Conservation (phyloP, 2,329 filamentous ascomycete species). For the Epichloe uncinata region DNA sequence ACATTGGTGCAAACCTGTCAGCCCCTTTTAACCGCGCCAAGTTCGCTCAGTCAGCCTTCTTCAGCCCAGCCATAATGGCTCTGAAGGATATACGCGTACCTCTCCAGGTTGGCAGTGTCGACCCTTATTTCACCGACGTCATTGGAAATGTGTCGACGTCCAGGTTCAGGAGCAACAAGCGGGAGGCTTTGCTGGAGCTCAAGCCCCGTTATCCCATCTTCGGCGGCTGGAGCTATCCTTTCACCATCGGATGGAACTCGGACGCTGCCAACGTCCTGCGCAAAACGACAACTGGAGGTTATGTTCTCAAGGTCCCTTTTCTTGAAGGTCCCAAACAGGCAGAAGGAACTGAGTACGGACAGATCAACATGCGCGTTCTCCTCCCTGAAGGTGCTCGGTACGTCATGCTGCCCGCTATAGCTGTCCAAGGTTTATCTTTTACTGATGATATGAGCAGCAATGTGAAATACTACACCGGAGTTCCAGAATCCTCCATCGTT, state of each 20-base stretch:
- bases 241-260: slow-evolving; percentile 91
- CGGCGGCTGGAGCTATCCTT: slow-evolving; percentile 96
- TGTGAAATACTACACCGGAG: slow-evolving; percentile 59
- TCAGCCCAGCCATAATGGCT: slow-evolving; percentile 63
- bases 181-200: slow-evolving; percentile 74
- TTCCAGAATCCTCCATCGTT: slow-evolving; percentile 51
- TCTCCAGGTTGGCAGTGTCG: slow-evolving; percentile 63
- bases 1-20: slow-evolving; percentile 69
- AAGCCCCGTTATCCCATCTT: slow-evolving; percentile 95
- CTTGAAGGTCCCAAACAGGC: slow-evolving; percentile 77
- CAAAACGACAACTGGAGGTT: slow-evolving; percentile 51
- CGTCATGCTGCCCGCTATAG: slow-evolving; percentile 22
- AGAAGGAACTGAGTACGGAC: slow-evolving; percentile 78
- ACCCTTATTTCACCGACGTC: slow-evolving; percentile 89
- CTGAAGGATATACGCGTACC: slow-evolving; percentile 73
- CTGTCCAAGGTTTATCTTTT: neutral
- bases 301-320: slow-evolving; percentile 81
- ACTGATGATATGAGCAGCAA: slow-evolving; percentile 46
- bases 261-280: slow-evolving; percentile 67
- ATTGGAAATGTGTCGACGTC: slow-evolving; percentile 97
- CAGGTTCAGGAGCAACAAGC: slow-evolving; percentile 62
- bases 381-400: slow-evolving; percentile 84
- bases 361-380: slow-evolving; percentile 67
- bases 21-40: slow-evolving; percentile 63
- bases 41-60: slow-evolving; percentile 61